Evolutionary conservation across 1,284 basidiomycete species (phyloP), one percentile per base, ranked within the genome.

Genomic region (Austroboletus novae-zelandiae): DNA sequence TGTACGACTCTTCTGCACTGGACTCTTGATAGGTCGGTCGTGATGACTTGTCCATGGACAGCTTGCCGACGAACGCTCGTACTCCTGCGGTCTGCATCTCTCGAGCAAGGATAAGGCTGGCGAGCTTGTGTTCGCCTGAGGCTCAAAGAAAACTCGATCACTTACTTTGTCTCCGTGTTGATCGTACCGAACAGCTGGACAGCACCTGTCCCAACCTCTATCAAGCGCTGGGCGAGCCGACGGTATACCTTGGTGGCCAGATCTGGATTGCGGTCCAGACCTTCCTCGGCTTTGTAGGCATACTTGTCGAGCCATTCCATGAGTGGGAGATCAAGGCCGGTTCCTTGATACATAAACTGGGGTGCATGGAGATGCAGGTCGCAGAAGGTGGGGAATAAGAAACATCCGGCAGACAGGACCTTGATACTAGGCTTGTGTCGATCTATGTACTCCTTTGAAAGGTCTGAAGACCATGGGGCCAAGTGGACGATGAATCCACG

Each of bases 281-380:
- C 62, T 57, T 89, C 83, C 64, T 94, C 91, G 0, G 90, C 86
- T 56, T 83, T 81, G 64, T 87, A 91, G 2, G 87, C 83, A 57
- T 90, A 91, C 40, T 78, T 75, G 51, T 89, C 75, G 5, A 92
- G 74, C 91, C 91, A 94, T 61, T 89, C 69, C 83, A 93, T 86
- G 34, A 94, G 71, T 0, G 91, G 88, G 4, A 91, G 76, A 62
- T 94, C 87, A 7, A 93, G 75, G 1, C 91, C 91, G 6, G 83
- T 91, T 3, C 91, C 91, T 54, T 90, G 86, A 55, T 92, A 93
- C 35, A 92, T 74, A 63, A 88, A 92, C 63, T 94, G 91, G 2
- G 91, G 89, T 0, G 90, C 89, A 64, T 94, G 91, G 1, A 93
- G 75, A 63, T 93, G 91, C 9, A 90, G 72, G 65, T 93, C 91